Percentiles rank a stretch among this genome's conserved stretches.
Evolutionary conservation across 2,329 filamentous ascomycete species (phyloP).

Genomic region (Neophaeococcomyces mojaviensis): DNA sequence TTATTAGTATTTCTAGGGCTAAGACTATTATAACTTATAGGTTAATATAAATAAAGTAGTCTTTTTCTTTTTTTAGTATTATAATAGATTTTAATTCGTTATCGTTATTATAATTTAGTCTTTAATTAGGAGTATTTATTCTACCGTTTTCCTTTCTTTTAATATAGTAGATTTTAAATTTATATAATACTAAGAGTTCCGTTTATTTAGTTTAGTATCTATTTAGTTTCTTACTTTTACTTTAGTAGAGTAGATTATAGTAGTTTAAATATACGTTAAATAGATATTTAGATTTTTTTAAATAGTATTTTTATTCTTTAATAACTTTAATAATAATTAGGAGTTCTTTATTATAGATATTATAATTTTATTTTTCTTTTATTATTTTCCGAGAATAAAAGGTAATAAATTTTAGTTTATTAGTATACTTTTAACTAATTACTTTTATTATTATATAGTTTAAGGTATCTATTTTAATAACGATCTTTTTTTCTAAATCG

Average conservation of each 20-base stretch:
- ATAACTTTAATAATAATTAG: conserved; percentile 19
- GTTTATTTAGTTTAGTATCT: conserved; percentile 8
- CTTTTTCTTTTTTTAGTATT: background rate
- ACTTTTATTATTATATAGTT: conserved; percentile 11
- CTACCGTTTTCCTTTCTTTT: conserved; percentile 10
- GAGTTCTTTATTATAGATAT: too few relatives aligned
- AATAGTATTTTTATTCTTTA: conserved; percentile 16
- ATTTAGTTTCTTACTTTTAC: conserved; percentile 12
- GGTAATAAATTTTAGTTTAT: conserved; percentile 6
- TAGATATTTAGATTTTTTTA: conserved; percentile 14
- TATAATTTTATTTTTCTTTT: conserved; percentile 10
- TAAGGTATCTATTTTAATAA: too few relatives aligned
- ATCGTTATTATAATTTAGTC: conserved; percentile 13
- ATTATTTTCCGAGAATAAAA: conserved; percentile 15
- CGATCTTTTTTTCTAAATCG: too few relatives aligned
- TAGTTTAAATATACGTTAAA: conserved; percentile 16
- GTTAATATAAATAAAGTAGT: conserved; percentile 7
- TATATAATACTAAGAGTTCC: conserved; percentile 11
- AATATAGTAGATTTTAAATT: conserved; percentile 14
- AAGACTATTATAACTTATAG: background rate
- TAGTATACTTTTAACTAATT: too few relatives aligned
- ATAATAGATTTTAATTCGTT: background rate
- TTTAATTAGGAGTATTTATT: conserved; percentile 14
- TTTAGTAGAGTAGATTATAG: too few relatives aligned
- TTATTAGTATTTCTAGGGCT: too few relatives aligned